Base-by-base conservation (phyloP, 805 yeast species). In the Spathaspora hagerdaliae region DNA sequence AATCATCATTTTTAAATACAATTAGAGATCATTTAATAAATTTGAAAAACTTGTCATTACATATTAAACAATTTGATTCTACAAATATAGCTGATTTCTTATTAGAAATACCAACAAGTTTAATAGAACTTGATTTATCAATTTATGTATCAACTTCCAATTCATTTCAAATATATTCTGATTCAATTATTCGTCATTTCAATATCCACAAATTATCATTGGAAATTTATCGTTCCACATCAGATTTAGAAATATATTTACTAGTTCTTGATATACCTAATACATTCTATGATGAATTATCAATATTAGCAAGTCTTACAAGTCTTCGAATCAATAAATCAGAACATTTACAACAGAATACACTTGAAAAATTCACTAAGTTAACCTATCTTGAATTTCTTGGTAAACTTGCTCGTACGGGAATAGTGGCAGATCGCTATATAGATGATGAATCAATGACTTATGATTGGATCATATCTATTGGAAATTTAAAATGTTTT, bases 361-460 rank as follows among this genome's bases (percentile, higher is more conserved):
- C 24, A 74, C 83, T 0, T 78, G 81, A 1, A 80, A 79, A 1
- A 65, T 74, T 1, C 83, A 82, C 15, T 75, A 77, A 50, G 58
- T 74, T 66, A 84, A 26, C 7, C 14, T 10, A 19, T 36, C 38
- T 9, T 13, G 15, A 36, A 26, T 13, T 8, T 5, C 38, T 7
- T 36, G 15, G 27, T 27, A 26, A 36, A 36, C 26, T 27, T 15
- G 13, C 13, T 27, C 24, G 83, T 0, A 59, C 77, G 19, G 82
- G 78, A 11, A 76, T 73, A 59, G 63, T 68, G 2, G 78, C 78
- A 53, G 80, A 80, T 9, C 77, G 78, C 5, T 65, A 80, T 3
- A 72, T 70, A 54, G 85, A 80, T 55, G 77, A 75, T 2, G 80
- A 77, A 51, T 81, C 77, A 51, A 72, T 77, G 7, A 85, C 83